Evolutionary conservation across 352 stramenopile genomes (phyloP), one percentile per base, ranked within the genome.

Genomic region (Globisporangium orthogonon): DNA sequence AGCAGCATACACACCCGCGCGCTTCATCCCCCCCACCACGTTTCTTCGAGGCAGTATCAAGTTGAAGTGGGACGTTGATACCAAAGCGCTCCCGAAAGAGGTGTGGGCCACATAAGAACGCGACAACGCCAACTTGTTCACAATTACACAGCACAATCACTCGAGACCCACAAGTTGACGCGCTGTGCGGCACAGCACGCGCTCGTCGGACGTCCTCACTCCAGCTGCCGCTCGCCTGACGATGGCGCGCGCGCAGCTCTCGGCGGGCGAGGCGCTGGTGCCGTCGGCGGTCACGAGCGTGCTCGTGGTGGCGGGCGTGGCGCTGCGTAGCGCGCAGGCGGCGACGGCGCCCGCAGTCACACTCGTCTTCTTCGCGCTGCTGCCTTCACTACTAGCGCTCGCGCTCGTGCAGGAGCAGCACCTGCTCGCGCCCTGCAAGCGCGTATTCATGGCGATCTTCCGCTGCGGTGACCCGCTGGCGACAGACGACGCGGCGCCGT

Each of bases 281-380:
- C 63, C 67, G 46, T 74, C 66, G 29, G 31, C 67, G 11, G 28
- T 57, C 41, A 70, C 63, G 40, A 75, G 57, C 43, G 56, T 31
- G 7, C 54, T 58, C 5, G 30, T 75, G 10, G 47, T 68, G 47
- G 33, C 47, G 3, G 46, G 45, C 18, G 18, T 70, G 7, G 62
- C 29, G 15, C 54, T 43, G 18, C 23, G 47, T 11, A 58, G 58
- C 29, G 45, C 62, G 28, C 30, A 52, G 13, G 44, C 67, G 13
- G 61, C 56, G 31, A 44, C 70, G 10, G 52, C 60, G 4, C 40
- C 74, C 18, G 40, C 61, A 11, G 52, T 82, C n/a, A 65, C 58
- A 2, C 60, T 83, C n/a, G 45, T 56, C 30, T 87, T 87, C 62
- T 81, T 85, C 53, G 65, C 73, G 33, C 48, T 87, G 40, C 53